phyloP scores from a whole-genome alignment of 176 grass and related monocot genomes.

The Rhynchospora tenuis region DNA sequence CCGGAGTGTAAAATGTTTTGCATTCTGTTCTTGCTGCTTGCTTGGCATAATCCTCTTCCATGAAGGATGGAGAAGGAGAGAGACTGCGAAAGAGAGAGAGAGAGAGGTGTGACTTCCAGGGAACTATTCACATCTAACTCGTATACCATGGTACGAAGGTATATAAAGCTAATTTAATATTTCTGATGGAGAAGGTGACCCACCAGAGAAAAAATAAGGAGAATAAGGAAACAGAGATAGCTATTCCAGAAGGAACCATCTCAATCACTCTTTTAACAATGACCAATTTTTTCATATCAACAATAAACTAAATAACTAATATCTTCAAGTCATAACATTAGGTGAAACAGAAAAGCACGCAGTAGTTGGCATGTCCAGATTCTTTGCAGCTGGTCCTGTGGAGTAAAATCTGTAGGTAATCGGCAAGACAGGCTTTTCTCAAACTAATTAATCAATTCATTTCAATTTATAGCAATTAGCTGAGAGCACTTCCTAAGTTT shows the following conservation, averaged over 20 bases:
- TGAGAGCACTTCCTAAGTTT: neutral
- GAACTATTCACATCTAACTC: neutral
- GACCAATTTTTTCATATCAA: neutral
- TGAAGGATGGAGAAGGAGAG: neutral
- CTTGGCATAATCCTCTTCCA: neutral
- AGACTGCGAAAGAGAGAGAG: neutral
- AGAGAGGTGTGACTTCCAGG: neutral
- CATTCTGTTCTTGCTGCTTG: neutral
- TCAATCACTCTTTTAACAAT: neutral
- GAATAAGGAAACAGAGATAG: slow-evolving; percentile 1
- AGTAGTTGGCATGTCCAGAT: neutral
- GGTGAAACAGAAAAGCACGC: neutral
- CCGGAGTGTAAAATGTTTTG: neutral
- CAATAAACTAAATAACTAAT: neutral
- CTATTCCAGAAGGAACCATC: neutral
- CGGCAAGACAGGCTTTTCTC: neutral
- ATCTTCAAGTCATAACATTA: neutral
- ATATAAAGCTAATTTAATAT: neutral
- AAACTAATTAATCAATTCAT: neutral
- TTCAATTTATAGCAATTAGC: neutral
- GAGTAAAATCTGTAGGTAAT: neutral
- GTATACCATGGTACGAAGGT: neutral
- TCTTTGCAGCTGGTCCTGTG: neutral
- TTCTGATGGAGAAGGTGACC: slow-evolving; percentile 12
- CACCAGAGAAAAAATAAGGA: neutral